A percentile compares a stretch with the other conserved stretches of the same genome.
These are phyloP conservation scores for Torulaspora franciscae DNA, from an alignment of 805 yeast genomes.

Conservation along the genomic window DNA sequence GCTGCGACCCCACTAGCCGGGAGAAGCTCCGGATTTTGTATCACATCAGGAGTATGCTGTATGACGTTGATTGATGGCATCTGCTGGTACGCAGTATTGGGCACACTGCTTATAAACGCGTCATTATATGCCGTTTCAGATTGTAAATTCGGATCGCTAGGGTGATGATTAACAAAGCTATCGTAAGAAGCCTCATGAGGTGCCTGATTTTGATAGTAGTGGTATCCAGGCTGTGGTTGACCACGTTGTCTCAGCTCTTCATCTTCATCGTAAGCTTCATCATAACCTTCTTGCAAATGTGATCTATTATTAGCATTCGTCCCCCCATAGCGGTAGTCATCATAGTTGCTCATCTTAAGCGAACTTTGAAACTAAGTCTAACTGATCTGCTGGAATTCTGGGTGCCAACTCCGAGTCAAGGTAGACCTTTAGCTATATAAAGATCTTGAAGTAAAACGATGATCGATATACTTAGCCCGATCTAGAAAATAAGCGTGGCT, in stretches of 20 bases:
- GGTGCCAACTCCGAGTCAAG: neutral
- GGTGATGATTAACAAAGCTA: constrained; percentile 21
- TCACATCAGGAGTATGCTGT: constrained; percentile 26
- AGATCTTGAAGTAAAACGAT: neutral
- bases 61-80: constrained; percentile 29
- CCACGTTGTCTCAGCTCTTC: constrained; percentile 1
- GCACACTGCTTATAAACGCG: constrained; percentile 15
- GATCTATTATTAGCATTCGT: constrained; percentile 10
- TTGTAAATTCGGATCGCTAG: constrained; percentile 12
- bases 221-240: neutral
- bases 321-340: constrained; percentile 3
- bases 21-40: constrained; percentile 11
- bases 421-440: neutral
- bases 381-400: neutral
- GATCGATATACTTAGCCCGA: constrained; percentile 6
- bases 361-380: neutral
- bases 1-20: constrained; percentile 1
- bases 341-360: constrained; percentile 5
- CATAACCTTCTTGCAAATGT: neutral
- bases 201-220: neutral
- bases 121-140: constrained; percentile 23
- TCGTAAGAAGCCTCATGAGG: constrained; percentile 14
- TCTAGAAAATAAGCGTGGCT: constrained; percentile 9
- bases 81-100: constrained; percentile 10
- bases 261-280: neutral